Conservation (phyloP, 2,329 filamentous ascomycete species). For the Epichloe aotearoae region DNA sequence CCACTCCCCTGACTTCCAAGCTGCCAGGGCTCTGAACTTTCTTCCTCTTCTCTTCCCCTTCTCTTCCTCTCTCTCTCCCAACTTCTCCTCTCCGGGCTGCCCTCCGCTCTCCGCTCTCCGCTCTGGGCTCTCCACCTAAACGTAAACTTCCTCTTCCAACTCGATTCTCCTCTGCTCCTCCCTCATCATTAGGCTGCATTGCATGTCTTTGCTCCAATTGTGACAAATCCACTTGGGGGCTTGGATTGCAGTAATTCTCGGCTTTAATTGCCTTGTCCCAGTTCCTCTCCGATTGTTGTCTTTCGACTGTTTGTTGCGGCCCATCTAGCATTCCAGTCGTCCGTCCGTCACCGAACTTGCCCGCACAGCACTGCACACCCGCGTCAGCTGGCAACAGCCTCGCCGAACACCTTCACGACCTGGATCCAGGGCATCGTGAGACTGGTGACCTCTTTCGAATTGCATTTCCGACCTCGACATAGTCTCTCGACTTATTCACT, state of each 20-base stretch:
- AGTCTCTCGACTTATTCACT: not conserved
- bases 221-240: not conserved
- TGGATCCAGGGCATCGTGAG: not conserved
- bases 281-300: not conserved
- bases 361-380: not conserved
- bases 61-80: not conserved
- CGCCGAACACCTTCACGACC: not conserved
- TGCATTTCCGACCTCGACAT: not conserved
- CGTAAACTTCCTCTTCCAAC: not conserved
- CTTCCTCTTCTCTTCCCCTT: not conserved
- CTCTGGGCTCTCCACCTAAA: slow-evolving; percentile 12
- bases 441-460: not conserved
- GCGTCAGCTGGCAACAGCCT: not conserved
- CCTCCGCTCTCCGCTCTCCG: slow-evolving; percentile 15
- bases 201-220: not conserved
- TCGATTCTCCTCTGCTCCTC: not conserved
- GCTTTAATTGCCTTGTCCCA: slow-evolving; percentile 1
- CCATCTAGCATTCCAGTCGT: slow-evolving; percentile 9
- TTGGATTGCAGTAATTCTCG: slow-evolving; percentile 1
- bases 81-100: no score
- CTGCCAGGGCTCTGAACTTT: no score
- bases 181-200: not conserved
- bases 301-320: slow-evolving; percentile 7
- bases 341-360: not conserved
- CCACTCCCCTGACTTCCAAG: no score